Evolutionary conservation across 805 yeast species (phyloP).

Genomic region (Candida xiaguanensis): DNA sequence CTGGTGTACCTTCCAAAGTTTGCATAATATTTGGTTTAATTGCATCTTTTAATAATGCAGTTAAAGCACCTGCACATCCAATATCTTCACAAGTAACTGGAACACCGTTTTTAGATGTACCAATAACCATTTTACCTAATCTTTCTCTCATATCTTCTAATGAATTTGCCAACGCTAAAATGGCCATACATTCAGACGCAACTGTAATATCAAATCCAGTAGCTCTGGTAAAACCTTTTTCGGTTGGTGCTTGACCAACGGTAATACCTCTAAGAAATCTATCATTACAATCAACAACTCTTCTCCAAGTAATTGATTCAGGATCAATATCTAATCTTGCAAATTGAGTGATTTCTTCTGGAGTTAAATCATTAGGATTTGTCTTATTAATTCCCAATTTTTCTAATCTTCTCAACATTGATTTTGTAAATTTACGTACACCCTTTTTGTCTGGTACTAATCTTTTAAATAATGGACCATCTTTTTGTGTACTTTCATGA

Average conservation of each 20-base stretch:
- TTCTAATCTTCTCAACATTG: conserved; percentile 63
- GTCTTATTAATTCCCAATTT: conserved; percentile 69
- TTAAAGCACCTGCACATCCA: conserved; percentile 83
- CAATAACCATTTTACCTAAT: conserved; percentile 74
- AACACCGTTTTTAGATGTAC: conserved; percentile 60
- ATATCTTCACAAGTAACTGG: conserved; percentile 82
- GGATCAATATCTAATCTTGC: conserved; percentile 76
- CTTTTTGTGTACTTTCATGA: conserved; percentile 75
- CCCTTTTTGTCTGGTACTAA: conserved; percentile 76
- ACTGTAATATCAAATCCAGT: conserved; percentile 84
- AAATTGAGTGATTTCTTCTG: conserved; percentile 61
- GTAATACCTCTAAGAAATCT: conserved; percentile 76
- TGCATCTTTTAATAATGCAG: conserved; percentile 78
- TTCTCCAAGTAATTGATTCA: conserved; percentile 73
- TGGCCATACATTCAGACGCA: conserved; percentile 86
- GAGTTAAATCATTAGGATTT: conserved; percentile 67
- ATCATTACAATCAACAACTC: conserved; percentile 84
- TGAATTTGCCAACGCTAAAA: conserved; percentile 68
- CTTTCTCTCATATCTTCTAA: conserved; percentile 69
- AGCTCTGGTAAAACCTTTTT: conserved; percentile 64
- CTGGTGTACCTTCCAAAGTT: conserved; percentile 85
- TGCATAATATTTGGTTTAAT: conserved; percentile 85
- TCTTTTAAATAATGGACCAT: conserved; percentile 69
- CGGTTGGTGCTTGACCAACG: conserved; percentile 79
- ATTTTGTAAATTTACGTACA: conserved; percentile 58